These are phyloP conservation scores for Abrus pulchellus DNA, from an alignment of 306 rosid species.

Conservation along the genomic window DNA sequence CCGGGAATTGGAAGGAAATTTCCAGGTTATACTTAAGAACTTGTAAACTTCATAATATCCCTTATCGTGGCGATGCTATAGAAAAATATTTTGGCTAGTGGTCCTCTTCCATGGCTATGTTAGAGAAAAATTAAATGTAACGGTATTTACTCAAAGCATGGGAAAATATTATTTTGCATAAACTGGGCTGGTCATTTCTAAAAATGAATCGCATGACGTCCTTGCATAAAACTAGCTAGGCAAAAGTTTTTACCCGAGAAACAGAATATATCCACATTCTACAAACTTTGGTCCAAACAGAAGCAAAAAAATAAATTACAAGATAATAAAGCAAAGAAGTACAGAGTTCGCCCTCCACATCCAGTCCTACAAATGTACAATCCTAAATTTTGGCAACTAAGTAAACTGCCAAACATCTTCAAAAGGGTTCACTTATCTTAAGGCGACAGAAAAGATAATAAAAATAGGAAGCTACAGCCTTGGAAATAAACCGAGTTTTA, in stretches of 20 bases:
- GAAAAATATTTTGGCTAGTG: not conserved
- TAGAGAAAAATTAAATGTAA: not conserved
- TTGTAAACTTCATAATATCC: not conserved
- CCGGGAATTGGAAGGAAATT: not conserved
- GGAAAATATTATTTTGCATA: not conserved
- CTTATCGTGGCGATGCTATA: too few species aligned
- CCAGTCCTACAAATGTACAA: constrained; percentile 47
- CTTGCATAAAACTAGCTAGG: not conserved
- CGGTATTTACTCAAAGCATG: not conserved
- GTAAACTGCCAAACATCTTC: constrained; percentile 53
- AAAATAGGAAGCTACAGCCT: constrained; percentile 54
- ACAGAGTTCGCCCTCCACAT: constrained; percentile 47
- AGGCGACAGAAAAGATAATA: constrained; percentile 47
- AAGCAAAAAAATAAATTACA: constrained; percentile 48
- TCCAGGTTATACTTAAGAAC: not conserved
- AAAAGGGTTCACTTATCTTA: constrained; percentile 54
- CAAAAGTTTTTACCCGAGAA: constrained; percentile 39
- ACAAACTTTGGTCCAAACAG: constrained; percentile 32
- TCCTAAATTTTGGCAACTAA: constrained; percentile 18
- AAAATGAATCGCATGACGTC: not conserved
- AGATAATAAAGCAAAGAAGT: constrained; percentile 25
- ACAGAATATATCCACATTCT: constrained; percentile 32
- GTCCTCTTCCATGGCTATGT: not conserved
- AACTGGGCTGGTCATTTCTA: not conserved
- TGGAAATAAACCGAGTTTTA: constrained; percentile 1